A percentile compares a stretch with the other conserved stretches of the same genome.
phyloP scores from a whole-genome alignment of 306 rosid genomes.

The Comarum palustre region DNA sequence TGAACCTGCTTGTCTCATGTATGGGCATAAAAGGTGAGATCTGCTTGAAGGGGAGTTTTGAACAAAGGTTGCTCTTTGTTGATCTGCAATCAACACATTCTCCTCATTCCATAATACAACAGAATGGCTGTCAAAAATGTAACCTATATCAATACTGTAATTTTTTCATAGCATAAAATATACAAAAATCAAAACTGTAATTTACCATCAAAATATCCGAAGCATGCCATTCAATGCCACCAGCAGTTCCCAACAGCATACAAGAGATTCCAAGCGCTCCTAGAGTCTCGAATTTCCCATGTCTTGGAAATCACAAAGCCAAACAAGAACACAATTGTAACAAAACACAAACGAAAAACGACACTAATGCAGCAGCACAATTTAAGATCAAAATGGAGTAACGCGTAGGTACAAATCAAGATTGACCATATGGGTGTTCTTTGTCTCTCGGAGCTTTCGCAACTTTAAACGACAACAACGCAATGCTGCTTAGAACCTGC shows the following conservation, averaged over 20 bases:
- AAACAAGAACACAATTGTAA: constrained; percentile 27
- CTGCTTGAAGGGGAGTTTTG: too few species aligned
- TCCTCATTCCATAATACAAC: too few species aligned
- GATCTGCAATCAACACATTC: too few species aligned
- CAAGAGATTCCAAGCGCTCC: constrained; percentile 93
- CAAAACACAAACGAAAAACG: neutral
- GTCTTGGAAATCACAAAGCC: constrained; percentile 56
- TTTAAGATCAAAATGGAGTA: constrained; percentile 59
- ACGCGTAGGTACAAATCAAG: constrained; percentile 83
- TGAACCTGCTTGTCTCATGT: too few species aligned
- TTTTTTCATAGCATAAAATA: too few species aligned
- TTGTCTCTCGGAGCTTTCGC: constrained; percentile 86
- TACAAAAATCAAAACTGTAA: constrained; percentile 7
- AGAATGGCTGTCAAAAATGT: too few species aligned
- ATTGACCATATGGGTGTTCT: constrained; percentile 99
- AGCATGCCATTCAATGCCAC: constrained; percentile 97
- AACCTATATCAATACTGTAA: too few species aligned
- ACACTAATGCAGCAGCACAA: constrained; percentile 1
- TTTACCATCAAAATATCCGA: constrained; percentile 63
- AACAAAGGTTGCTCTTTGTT: too few species aligned
- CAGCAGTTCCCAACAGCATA: constrained; percentile 82
- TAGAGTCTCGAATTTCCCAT: constrained; percentile 90
- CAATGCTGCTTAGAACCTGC: constrained; percentile 91
- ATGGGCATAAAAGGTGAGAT: too few species aligned
- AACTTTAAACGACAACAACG: constrained; percentile 77